phyloP scores from a whole-genome alignment of 805 yeast species.

The Pichia ethanolica region DNA sequence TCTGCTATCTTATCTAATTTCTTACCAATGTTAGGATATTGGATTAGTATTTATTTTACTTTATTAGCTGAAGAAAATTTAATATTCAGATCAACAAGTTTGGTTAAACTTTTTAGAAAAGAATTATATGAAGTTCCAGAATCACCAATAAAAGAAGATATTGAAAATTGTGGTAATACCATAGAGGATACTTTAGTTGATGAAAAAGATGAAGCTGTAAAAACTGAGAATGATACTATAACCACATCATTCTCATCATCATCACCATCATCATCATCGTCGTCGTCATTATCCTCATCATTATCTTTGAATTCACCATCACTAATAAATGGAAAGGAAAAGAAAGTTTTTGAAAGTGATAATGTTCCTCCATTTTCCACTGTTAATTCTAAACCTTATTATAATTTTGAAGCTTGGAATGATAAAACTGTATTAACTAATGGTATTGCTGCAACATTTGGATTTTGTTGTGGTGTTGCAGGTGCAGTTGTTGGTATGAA shows the following conservation, averaged over 20 bases:
- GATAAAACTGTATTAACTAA: slow-evolving; percentile 49
- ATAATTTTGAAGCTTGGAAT: slow-evolving; percentile 75
- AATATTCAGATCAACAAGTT: slow-evolving; percentile 50
- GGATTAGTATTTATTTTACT: slow-evolving; percentile 79
- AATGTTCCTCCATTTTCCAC: slow-evolving; percentile 14
- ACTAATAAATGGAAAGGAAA: no score
- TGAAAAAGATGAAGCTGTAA: background rate
- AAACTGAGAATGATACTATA: background rate
- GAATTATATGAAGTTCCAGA: slow-evolving; percentile 29
- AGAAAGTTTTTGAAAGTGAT: background rate
- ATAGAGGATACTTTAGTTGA: background rate
- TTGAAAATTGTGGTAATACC: background rate
- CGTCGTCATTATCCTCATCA: background rate
- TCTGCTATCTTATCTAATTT: slow-evolving; percentile 70
- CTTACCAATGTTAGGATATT: slow-evolving; percentile 86
- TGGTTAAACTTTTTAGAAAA: slow-evolving; percentile 33
- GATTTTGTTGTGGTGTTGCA: slow-evolving; percentile 63
- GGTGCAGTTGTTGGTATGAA: slow-evolving; percentile 88
- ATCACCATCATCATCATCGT: background rate
- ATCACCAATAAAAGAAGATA: background rate
- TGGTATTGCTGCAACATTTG: slow-evolving; percentile 62
- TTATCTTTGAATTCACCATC: no score
- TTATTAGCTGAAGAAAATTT: slow-evolving; percentile 64
- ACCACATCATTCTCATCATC: background rate
- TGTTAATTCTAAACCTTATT: slow-evolving; percentile 30